A percentile compares a stretch with the other conserved stretches of the same genome.
phyloP scores from a whole-genome alignment of 805 yeast species.

The Jamesozyma piceae region DNA sequence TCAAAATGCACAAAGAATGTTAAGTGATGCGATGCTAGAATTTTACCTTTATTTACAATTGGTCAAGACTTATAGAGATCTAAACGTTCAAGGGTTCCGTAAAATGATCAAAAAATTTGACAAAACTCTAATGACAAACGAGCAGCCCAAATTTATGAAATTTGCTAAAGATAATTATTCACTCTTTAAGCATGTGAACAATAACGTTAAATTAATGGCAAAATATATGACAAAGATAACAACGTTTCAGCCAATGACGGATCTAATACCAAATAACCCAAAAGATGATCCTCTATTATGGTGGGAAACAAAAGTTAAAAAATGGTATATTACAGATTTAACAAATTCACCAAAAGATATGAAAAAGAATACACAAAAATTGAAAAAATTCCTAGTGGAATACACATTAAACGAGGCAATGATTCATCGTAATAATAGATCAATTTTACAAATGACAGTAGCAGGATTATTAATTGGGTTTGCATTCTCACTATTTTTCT shows the following conservation, averaged over 20 bases:
- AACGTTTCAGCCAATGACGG: constrained; percentile 10
- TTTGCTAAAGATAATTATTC: constrained; percentile 20
- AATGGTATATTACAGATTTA: constrained; percentile 34
- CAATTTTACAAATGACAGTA: constrained; percentile 38
- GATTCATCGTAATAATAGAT: constrained; percentile 28
- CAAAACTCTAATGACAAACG: constrained; percentile 36
- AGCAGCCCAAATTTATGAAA: constrained; percentile 20
- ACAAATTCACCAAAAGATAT: constrained; percentile 21
- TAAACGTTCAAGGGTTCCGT: constrained; percentile 82
- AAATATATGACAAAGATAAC: constrained; percentile 19
- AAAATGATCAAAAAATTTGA: constrained; percentile 88
- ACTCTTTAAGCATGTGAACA: constrained; percentile 22
- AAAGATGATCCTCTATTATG: constrained; percentile 23
- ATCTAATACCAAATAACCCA: constrained; percentile 14
- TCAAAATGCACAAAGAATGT: constrained; percentile 7
- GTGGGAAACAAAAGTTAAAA: constrained; percentile 27
- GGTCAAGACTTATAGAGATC: constrained; percentile 42
- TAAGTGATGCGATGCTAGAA: constrained; percentile 26
- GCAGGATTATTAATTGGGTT: constrained; percentile 67
- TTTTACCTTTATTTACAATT: constrained; percentile 26
- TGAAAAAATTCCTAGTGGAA: constrained; percentile 24
- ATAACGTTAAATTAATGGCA: constrained; percentile 20
- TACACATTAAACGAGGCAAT: constrained; percentile 27
- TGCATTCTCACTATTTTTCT: constrained; percentile 55
- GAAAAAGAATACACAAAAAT: constrained; percentile 21